These are phyloP conservation scores for Eudorina sp. DNA, from an alignment of 139 green algal genomes.

Conservation along the genomic window DNA sequence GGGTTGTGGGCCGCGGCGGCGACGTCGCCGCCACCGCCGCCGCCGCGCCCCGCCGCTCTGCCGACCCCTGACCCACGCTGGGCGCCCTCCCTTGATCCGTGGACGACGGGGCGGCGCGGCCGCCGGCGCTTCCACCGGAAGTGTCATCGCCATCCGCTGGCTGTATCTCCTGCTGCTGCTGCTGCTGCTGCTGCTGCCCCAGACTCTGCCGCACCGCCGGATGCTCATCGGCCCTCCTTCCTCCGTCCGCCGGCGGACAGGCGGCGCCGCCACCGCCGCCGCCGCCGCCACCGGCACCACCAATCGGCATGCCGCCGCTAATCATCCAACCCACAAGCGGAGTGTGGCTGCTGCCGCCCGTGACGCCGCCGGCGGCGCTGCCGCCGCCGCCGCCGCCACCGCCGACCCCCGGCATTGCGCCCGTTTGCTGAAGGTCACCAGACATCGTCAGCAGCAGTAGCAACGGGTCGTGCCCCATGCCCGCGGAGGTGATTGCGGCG, in stretches of 20 bases:
- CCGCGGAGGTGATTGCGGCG: neutral
- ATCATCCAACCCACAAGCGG: neutral
- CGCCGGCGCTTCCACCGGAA: too few relatives aligned
- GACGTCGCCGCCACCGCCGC: neutral
- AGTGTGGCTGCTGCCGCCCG: neutral
- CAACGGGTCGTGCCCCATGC: neutral
- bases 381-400: neutral
- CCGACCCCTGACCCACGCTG: neutral
- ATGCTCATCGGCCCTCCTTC: too few relatives aligned
- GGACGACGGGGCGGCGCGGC: too few relatives aligned
- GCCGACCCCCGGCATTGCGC: neutral
- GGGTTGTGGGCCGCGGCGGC: too few relatives aligned
- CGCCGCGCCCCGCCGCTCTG: neutral
- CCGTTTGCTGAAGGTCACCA: neutral
- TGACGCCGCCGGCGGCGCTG: neutral
- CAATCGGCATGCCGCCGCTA: neutral
- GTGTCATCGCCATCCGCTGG: neutral
- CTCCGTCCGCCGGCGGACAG: too few relatives aligned
- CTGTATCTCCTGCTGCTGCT: neutral
- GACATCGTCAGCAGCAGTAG: conserved; percentile 8
- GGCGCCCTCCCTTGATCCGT: too few relatives aligned
- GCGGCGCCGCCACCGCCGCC: neutral
- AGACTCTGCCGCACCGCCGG: too few relatives aligned
- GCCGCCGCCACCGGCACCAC: neutral
- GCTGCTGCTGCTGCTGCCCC: neutral